Evolutionary conservation across 1,139 yeast genomes (phyloP).

Genomic region (Zygosaccharomyces pseudobailii): DNA sequence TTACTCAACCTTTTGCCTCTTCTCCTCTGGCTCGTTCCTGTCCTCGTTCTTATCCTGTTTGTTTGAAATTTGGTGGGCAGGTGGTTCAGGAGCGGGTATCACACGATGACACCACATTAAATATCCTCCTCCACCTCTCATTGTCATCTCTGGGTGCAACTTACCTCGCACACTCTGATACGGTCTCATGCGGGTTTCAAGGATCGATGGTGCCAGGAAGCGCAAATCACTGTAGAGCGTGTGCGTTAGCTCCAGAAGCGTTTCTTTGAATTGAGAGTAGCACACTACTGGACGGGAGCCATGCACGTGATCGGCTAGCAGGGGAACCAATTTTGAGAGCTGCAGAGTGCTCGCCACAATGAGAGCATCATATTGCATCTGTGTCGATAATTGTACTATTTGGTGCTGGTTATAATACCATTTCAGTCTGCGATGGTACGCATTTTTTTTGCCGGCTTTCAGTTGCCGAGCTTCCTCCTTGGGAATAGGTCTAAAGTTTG

Average conservation of each 20-base stretch:
- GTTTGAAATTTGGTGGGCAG: constrained; percentile 30
- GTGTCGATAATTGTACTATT: constrained; percentile 44
- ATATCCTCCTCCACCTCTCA: constrained; percentile 90
- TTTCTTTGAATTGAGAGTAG: constrained; percentile 77
- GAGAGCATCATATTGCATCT: constrained; percentile 69
- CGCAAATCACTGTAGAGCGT: constrained; percentile 59
- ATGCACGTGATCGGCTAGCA: constrained; percentile 59
- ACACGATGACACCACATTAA: constrained; percentile 77
- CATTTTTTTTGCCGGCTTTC: constrained; percentile 58
- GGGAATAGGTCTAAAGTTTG: constrained; percentile 43
- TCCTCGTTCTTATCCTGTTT: too few species aligned
- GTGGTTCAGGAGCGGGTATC: constrained; percentile 56
- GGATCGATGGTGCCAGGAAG: constrained; percentile 75
- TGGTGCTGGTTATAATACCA: constrained; percentile 45
- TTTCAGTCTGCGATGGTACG: constrained; percentile 58
- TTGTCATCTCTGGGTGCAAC: constrained; percentile 92
- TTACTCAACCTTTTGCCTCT: constrained; percentile 9
- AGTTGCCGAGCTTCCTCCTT: constrained; percentile 51
- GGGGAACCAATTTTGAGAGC: constrained; percentile 59
- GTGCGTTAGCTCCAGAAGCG: constrained; percentile 68
- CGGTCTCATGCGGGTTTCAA: constrained; percentile 77
- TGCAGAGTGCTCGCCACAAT: constrained; percentile 70
- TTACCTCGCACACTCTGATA: constrained; percentile 93
- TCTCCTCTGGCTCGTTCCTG: constrained; percentile 6
- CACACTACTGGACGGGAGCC: constrained; percentile 87